Evolutionary conservation across 139 green algal species (phyloP), one percentile per base, ranked within the genome.

Genomic region (Chlamydomonas sp.): DNA sequence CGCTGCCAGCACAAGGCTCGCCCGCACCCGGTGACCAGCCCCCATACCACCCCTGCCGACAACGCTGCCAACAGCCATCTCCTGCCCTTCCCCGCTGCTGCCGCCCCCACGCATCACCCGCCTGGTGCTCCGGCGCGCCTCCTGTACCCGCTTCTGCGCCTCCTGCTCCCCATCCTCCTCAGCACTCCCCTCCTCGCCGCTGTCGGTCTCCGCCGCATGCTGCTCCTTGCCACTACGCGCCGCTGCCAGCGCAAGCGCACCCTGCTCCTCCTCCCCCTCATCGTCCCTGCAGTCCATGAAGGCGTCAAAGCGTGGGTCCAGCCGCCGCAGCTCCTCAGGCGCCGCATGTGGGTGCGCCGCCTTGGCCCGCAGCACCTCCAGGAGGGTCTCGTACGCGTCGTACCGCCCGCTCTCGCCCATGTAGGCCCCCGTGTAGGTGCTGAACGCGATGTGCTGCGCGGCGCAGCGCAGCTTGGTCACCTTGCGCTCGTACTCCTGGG

Each of bases 341-440:
- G 84, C 59, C 7, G 49, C 64, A n/a, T 67, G 57, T 3, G 89
- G 89, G 63, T 91, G 85, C 5, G 60, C 66, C 0, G 73, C 61
- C 63, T 74, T 79, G 63, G 60, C 84, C 9, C 79, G 73, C 75
- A 92, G 80, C 5, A 92, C 77, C 66, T 88, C 89, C 14, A 92
- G 66, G n/a, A 68, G 77, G 2, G 85, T 92, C 74, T 92, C 89
- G 76, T 86, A 92, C 0, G 89, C 89, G 85, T 92, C 89, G 60
- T 79, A 92, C 7, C 67, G 73, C 0, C 89, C 88, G 5, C 57
- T 67, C 63, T 91, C 88, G 6, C 88, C 88, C 82, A 86, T 78
- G 83, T 67, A 84, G 18, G 67, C 83, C 2, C 88, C 88, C 9
- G 88, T 91, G 77, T 86, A 76, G 63, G 64, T 79, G 77, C 60